phyloP scores from a whole-genome alignment of 805 yeast genomes.

The Yamadazyma insecticola region DNA sequence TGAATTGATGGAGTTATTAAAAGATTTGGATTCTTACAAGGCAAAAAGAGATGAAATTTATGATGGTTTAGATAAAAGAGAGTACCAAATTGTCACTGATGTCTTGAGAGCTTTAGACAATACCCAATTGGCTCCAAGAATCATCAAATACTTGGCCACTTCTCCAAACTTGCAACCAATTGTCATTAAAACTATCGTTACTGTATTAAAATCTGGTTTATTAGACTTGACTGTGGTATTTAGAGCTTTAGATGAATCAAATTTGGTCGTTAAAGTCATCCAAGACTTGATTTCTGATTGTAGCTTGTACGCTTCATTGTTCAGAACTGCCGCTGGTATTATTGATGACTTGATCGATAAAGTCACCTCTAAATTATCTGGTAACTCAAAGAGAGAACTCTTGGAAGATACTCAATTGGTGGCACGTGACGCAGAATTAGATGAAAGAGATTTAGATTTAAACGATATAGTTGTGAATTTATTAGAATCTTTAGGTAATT shows the following conservation, averaged over 20 bases:
- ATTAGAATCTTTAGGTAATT: constrained; percentile 35
- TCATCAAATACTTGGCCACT: constrained; percentile 29
- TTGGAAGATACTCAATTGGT: constrained; percentile 5
- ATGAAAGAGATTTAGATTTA: constrained; percentile 16
- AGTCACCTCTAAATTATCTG: constrained; percentile 21
- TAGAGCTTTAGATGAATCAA: constrained; percentile 32
- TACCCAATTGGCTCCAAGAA: constrained; percentile 31
- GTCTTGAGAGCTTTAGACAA: constrained; percentile 34
- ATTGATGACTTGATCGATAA: constrained; percentile 20
- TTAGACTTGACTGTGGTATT: constrained; percentile 29
- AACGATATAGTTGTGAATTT: constrained; percentile 29
- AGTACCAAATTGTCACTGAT: constrained; percentile 35
- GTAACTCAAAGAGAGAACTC: constrained; percentile 15
- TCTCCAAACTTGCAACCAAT: constrained; percentile 14
- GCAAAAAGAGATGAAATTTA: constrained; percentile 26
- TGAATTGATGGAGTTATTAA: constrained; percentile 15
- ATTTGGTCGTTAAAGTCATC: constrained; percentile 28
- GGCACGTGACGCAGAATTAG: constrained; percentile 8
- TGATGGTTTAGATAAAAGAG: constrained; percentile 28
- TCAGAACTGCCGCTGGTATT: constrained; percentile 25
- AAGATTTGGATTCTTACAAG: constrained; percentile 18
- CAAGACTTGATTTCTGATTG: constrained; percentile 36
- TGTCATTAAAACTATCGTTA: constrained; percentile 22
- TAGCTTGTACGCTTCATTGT: constrained; percentile 29
- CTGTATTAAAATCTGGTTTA: constrained; percentile 28